phyloP scores from a whole-genome alignment of 202 grass and related monocot species.

The Schoenoplectus triqueter region DNA sequence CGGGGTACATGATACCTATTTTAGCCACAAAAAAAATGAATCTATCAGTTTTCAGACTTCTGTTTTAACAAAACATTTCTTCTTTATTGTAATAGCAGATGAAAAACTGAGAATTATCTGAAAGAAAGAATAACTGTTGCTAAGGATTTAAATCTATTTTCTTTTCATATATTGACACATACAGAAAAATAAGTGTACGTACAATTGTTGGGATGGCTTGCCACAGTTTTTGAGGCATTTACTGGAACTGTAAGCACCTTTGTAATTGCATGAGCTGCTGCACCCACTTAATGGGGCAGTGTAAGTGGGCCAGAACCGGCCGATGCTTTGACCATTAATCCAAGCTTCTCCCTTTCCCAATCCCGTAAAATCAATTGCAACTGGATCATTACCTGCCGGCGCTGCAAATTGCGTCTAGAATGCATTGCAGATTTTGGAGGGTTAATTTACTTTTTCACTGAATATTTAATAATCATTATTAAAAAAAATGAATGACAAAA shows the following conservation, averaged over 20 bases:
- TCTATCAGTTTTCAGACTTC: conserved; percentile 8
- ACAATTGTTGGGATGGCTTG: conserved; percentile 87
- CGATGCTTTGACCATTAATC: conserved; percentile 96
- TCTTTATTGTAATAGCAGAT: background rate
- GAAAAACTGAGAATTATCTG: background rate
- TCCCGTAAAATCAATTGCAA: conserved; percentile 90
- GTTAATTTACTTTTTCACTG: background rate
- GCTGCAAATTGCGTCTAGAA: conserved; percentile 66
- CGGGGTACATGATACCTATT: conserved; percentile 89
- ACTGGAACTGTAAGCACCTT: conserved; percentile 56
- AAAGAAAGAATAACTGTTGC: background rate
- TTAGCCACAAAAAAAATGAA: background rate
- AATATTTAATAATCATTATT: conserved; percentile 15
- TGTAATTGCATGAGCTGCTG: conserved; percentile 66
- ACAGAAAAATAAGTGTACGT: conserved; percentile 41
- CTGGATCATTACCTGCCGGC: conserved; percentile 74
- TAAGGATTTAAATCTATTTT: conserved; percentile 12
- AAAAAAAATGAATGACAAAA: background rate
- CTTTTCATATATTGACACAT: background rate
- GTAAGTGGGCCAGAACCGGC: conserved; percentile 93
- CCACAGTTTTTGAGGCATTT: conserved; percentile 97
- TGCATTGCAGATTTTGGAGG: background rate
- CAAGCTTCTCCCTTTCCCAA: conserved; percentile 96
- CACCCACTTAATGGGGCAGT: conserved; percentile 67
- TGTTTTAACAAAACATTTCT: background rate